Base-by-base conservation (phyloP, 2,329 filamentous ascomycete species). In the Hyphodiscus sp. region DNA sequence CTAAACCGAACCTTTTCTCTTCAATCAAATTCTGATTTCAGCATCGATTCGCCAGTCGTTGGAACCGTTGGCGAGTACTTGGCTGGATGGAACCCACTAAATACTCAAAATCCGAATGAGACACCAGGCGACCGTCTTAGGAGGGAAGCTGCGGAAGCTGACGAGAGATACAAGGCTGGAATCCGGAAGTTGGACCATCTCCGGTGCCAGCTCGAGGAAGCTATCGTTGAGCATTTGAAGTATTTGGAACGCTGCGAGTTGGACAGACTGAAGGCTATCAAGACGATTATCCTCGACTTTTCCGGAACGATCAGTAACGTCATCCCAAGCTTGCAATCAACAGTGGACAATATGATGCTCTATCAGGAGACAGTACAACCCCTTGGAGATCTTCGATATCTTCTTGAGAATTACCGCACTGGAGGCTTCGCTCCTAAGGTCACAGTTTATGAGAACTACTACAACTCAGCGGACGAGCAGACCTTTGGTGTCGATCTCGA, bases 331-430 rank as follows among this genome's bases (percentile, higher is more conserved):
- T 75, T 99, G 58, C 94, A 97, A 72, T 92, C 92, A 55, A 91
- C 91, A 0, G 91, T 99, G 20, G 94, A 99, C 74, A 91, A 95
- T 68, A 96, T 99, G 91, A 91, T 99, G 85, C 79, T 99, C 46
- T 99, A 95, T 74, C 94, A 99, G 70, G 94, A 99, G 76, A 97
- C 94, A 0, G 89, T 99, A n/a, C 94, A 97, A 70, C 94, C 94
- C 6, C 70, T 85, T 47, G 88, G 89, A 41, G 94, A 99, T 70
- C 75, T 99, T 62, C 82, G 94, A 59, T 99, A 97, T 70, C 80
- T 99, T 56, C 78, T 99, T 45, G 94, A 99, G 74, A 99, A 92
- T 69, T 99, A 99, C 73, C 86, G 91, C 58, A 99, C 94, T 7
- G 94, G 94, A 58, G 89, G 86, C 61, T 99, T 95, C 69, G 82